Percentiles rank a stretch among this genome's conserved stretches.
phyloP scores from a whole-genome alignment of 495 filamentous ascomycete genomes.

The Pseudomonodictys pantanalensis region DNA sequence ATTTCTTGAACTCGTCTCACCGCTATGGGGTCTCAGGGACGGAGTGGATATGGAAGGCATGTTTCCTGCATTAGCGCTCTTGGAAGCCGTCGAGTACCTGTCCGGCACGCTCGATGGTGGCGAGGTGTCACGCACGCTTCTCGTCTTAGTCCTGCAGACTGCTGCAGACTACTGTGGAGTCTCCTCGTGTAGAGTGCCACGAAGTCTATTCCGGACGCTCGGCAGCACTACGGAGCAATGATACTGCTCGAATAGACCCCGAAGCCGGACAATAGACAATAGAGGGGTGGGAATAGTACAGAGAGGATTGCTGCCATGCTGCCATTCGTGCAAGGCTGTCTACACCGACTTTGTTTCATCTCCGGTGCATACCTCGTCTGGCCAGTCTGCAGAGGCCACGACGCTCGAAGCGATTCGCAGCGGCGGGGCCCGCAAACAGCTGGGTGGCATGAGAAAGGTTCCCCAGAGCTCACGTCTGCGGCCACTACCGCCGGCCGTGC shows the following conservation, averaged over 20 bases:
- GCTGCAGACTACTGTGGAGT: conserved; percentile 17
- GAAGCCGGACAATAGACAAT: conserved; percentile 4
- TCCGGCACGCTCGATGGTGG: conserved; percentile 12
- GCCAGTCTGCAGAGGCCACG: conserved; percentile 27
- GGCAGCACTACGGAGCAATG: conserved; percentile 12
- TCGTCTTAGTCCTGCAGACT: conserved; percentile 8
- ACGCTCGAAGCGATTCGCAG: conserved; percentile 15
- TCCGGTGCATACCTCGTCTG: conserved; percentile 17
- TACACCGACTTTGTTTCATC: conserved; percentile 36
- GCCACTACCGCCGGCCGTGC: conserved; percentile 30
- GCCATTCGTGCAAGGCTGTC: conserved; percentile 21
- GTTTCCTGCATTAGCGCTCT: conserved; percentile 27
- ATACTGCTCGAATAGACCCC: not conserved
- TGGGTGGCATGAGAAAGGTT: conserved; percentile 15
- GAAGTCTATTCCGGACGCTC: not conserved
- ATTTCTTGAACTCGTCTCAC: conserved; percentile 19
- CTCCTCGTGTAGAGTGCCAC: not conserved
- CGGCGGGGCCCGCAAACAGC: not conserved
- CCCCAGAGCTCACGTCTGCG: conserved; percentile 25
- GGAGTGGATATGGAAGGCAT: not conserved
- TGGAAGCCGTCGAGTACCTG: conserved; percentile 9
- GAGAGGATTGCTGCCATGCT: not conserved
- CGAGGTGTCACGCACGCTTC: not conserved
- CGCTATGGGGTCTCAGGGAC: conserved; percentile 21
- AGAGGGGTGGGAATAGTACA: not conserved